A percentile compares a stretch with the other conserved stretches of the same genome.
Evolutionary conservation across 139 green algal genomes (phyloP).

Genomic region (Chlorella sp.): DNA sequence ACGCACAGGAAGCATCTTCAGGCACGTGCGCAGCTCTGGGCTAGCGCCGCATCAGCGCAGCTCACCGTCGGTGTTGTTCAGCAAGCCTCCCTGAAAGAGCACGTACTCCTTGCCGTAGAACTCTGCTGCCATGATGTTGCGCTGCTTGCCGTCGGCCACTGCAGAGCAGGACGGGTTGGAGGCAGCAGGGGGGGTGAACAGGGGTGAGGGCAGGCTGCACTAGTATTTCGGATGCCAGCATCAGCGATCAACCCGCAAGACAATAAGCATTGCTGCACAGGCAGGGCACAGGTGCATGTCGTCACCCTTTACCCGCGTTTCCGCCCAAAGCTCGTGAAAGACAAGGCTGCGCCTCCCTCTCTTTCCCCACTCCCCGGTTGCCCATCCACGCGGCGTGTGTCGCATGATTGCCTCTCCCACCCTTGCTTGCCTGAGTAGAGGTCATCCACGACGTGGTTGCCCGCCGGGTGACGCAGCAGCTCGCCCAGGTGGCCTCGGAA

Average conservation of each 20-base stretch:
- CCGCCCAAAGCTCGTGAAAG: too few relatives aligned
- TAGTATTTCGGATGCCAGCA: not conserved
- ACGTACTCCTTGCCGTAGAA: slow-evolving; percentile 69
- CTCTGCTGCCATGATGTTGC: slow-evolving; percentile 73
- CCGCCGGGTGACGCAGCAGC: slow-evolving; percentile 87
- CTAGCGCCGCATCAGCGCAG: not conserved
- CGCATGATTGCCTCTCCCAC: not conserved
- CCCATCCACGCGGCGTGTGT: not conserved
- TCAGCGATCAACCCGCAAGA: not conserved
- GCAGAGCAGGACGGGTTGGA: not conserved
- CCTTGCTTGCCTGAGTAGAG: slow-evolving; percentile 2
- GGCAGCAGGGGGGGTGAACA: not conserved
- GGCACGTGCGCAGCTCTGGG: not conserved
- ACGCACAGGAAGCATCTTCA: not conserved
- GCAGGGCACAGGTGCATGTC: not conserved
- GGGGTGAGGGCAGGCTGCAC: not conserved
- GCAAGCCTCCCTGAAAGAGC: slow-evolving; percentile 69
- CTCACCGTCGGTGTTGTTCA: slow-evolving; percentile 36
- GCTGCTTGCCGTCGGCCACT: slow-evolving; percentile 50
- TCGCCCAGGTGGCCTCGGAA: slow-evolving; percentile 77
- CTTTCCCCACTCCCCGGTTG: not conserved
- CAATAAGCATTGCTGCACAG: not conserved
- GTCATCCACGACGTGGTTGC: slow-evolving; percentile 82
- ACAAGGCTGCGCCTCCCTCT: not conserved
- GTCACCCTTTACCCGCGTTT: not conserved